These are phyloP conservation scores for Chimonanthus praecox DNA, from an alignment of 164 flowering plant species.

Conservation along the genomic window DNA sequence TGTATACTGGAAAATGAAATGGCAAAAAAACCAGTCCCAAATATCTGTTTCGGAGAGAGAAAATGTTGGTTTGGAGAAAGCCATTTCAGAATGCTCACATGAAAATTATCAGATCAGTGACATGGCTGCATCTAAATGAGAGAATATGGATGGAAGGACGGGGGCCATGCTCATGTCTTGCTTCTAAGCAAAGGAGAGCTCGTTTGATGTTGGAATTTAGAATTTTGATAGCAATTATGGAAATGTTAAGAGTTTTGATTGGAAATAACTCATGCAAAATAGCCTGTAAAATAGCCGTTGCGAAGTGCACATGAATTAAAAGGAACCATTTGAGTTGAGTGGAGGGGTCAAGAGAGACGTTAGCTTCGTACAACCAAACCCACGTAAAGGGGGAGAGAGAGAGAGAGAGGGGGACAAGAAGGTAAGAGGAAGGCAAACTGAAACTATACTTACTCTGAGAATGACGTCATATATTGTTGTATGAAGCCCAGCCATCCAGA, in stretches of 20 bases:
- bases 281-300: background rate
- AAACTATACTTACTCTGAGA: no score
- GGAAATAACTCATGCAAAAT: background rate
- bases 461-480: no score
- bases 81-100: no score
- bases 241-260: background rate
- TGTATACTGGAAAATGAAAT: background rate
- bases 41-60: no score
- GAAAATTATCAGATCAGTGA: no score
- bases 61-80: no score
- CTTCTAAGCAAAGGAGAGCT: background rate
- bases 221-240: background rate
- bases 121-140: no score
- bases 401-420: background rate
- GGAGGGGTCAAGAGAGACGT: background rate
- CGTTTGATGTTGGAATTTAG: background rate
- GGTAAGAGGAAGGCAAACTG: background rate
- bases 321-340: background rate
- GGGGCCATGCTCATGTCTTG: background rate
- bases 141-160: no score
- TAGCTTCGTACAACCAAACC: background rate
- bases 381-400: background rate
- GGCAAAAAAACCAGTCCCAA: background rate
- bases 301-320: background rate
- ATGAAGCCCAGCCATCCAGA: background rate